These are phyloP conservation scores for Tolypocladium cylindrosporum DNA, from an alignment of 2,329 filamentous ascomycete species.

Conservation along the genomic window DNA sequence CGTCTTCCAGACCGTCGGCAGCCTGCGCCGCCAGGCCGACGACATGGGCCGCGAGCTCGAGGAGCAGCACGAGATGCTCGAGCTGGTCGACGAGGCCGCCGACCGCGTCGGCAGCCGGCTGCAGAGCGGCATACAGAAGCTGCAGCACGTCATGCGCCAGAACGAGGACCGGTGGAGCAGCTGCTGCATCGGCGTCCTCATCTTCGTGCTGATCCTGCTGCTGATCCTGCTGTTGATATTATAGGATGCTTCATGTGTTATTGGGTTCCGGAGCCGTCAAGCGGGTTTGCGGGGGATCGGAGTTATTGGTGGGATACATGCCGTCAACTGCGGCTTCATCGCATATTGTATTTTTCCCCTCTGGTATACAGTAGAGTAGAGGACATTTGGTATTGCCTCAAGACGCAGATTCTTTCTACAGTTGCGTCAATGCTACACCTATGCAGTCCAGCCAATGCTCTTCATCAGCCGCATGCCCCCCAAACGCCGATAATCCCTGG, in stretches of 20 bases:
- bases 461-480: not conserved
- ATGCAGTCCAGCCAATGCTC: constrained; percentile 2
- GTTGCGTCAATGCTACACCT: not conserved
- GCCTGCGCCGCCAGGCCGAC: constrained; percentile 79
- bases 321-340: not conserved
- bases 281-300: not conserved
- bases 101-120: constrained; percentile 82
- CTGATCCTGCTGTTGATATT: constrained; percentile 66
- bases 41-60: constrained; percentile 95
- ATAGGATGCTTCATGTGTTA: constrained; percentile 18
- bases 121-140: constrained; percentile 76
- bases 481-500: constrained; percentile 3
- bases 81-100: constrained; percentile 73
- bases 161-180: constrained; percentile 86
- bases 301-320: not conserved
- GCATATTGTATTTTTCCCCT: not conserved
- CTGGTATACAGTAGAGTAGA: not conserved
- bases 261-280: not conserved
- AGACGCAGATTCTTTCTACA: not conserved
- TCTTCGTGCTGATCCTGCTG: constrained; percentile 78
- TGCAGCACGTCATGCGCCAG: constrained; percentile 72
- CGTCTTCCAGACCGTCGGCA: constrained; percentile 88
- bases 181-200: constrained; percentile 83
- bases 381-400: constrained; percentile 4
- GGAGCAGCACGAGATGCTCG: constrained; percentile 84